Evolutionary conservation across 2,329 filamentous ascomycete species (phyloP).

Genomic region (Calonectria honghensis): DNA sequence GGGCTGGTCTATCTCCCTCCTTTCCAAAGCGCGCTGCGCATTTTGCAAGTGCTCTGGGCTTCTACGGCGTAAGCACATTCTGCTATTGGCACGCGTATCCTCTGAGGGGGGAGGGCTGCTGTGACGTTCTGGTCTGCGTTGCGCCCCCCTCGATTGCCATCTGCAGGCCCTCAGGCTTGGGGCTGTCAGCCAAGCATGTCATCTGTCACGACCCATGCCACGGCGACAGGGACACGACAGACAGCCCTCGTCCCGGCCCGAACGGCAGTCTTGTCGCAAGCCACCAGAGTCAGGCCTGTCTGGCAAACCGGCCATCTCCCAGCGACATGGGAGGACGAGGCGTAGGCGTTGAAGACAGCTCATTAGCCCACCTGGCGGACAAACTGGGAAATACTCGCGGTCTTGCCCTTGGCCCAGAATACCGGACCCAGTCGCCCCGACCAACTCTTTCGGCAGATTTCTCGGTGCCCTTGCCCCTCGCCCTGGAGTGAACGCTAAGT

Average conservation of each 20-base stretch:
- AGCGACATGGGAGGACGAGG: background rate
- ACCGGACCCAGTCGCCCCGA: slow-evolving; percentile 34
- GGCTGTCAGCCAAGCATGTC: slow-evolving; percentile 14
- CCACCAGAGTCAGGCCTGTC: background rate
- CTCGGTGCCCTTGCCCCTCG: background rate
- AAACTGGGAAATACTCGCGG: slow-evolving; percentile 38
- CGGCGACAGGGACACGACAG: background rate
- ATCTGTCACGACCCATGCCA: slow-evolving; percentile 15
- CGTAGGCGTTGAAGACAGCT: slow-evolving; percentile 7
- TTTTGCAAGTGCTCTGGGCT: background rate
- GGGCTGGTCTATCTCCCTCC: background rate
- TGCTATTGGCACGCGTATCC: slow-evolving; percentile 7
- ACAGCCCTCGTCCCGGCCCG: slow-evolving; percentile 23
- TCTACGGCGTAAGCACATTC: background rate
- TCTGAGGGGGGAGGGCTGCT: background rate
- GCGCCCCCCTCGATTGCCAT: slow-evolving; percentile 9
- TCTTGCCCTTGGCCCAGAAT: slow-evolving; percentile 22
- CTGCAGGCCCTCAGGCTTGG: slow-evolving; percentile 13
- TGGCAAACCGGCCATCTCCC: background rate
- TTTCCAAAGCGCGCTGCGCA: background rate
- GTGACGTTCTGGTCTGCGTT: slow-evolving; percentile 8
- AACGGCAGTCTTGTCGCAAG: slow-evolving; percentile 20
- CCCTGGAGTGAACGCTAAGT: background rate
- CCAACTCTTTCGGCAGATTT: slow-evolving; percentile 36
- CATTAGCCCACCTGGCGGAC: slow-evolving; percentile 21